Evolutionary conservation across 2,329 filamentous ascomycete species (phyloP).

Genomic region (Fusarium napiforme): DNA sequence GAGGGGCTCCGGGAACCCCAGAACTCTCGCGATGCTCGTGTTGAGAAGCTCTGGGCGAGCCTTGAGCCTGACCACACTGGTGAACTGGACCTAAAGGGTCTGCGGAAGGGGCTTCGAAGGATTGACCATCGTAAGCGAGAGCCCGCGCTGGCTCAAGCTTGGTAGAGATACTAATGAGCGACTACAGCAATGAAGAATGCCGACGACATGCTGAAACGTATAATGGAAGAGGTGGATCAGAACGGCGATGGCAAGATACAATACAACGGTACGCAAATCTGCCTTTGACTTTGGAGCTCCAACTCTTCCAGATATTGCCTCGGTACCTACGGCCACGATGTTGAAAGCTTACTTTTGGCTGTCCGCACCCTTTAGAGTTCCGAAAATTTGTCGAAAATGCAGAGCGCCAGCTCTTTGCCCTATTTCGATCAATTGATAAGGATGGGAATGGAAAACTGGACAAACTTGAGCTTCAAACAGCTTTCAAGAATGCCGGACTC

Average conservation of each 20-base stretch:
- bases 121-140: constrained; percentile 85
- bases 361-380: constrained; percentile 73
- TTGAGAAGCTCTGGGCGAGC: constrained; percentile 85
- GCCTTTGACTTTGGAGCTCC: constrained; percentile 16
- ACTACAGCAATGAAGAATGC: constrained; percentile 83
- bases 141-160: constrained; percentile 9
- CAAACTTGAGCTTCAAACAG: constrained; percentile 81
- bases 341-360: constrained; percentile 36
- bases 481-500: constrained; percentile 82
- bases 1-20: constrained; percentile 80
- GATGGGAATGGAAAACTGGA: constrained; percentile 88
- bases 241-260: constrained; percentile 91
- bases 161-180: constrained; percentile 39
- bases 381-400: constrained; percentile 86
- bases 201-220: constrained; percentile 81
- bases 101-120: constrained; percentile 85
- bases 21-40: constrained; percentile 81
- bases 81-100: constrained; percentile 83
- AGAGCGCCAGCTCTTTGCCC: constrained; percentile 81
- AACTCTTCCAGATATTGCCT: constrained; percentile 28
- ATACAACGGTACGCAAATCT: constrained; percentile 76
- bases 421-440: constrained; percentile 89
- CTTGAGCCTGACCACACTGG: constrained; percentile 82
- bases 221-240: constrained; percentile 84
- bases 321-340: constrained; percentile 13